A percentile compares a stretch with the other conserved stretches of the same genome.
Conservation (phyloP, 2,329 filamentous ascomycete species). For the Calonectria pauciramosa region DNA sequence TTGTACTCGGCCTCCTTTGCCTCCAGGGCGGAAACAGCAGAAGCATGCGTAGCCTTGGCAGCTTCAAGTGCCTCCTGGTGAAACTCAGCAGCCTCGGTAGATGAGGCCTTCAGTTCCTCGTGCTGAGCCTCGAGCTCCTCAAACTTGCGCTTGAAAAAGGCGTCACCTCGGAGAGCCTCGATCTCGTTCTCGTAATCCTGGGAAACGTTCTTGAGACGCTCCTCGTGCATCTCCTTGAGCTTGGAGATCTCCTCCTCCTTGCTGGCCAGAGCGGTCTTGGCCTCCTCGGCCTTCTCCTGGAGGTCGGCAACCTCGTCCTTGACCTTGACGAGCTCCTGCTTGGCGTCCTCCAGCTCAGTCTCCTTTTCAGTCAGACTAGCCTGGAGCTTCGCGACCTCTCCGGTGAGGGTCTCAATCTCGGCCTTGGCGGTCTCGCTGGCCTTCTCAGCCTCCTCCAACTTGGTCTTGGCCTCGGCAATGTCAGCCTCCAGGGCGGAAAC, state of each 20-base stretch:
- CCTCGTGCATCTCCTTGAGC: slow-evolving; percentile 69
- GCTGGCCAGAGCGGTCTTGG: slow-evolving; percentile 60
- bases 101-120: slow-evolving; percentile 60
- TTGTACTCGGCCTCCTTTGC: slow-evolving; percentile 67
- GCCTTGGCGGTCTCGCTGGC: slow-evolving; percentile 58
- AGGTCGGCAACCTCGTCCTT: slow-evolving; percentile 63
- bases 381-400: slow-evolving; percentile 55
- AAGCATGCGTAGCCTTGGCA: slow-evolving; percentile 59
- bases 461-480: slow-evolving; percentile 63
- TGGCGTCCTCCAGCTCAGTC: slow-evolving; percentile 60
- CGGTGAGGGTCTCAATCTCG: slow-evolving; percentile 59
- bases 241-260: slow-evolving; percentile 65
- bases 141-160: slow-evolving; percentile 75
- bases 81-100: slow-evolving; percentile 52
- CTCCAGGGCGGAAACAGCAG: slow-evolving; percentile 61
- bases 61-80: slow-evolving; percentile 60
- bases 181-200: slow-evolving; percentile 76
- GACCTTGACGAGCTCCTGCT: slow-evolving; percentile 55
- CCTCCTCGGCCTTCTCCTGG: slow-evolving; percentile 62
- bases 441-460: slow-evolving; percentile 63
- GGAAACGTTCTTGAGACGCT: slow-evolving; percentile 70
- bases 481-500: slow-evolving; percentile 66
- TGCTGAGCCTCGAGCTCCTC: slow-evolving; percentile 72
- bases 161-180: slow-evolving; percentile 72
- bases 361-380: slow-evolving; percentile 59